Evolutionary conservation across 805 yeast genomes (phyloP), one percentile per base, ranked within the genome.

Genomic region (Starmera dryadoides): DNA sequence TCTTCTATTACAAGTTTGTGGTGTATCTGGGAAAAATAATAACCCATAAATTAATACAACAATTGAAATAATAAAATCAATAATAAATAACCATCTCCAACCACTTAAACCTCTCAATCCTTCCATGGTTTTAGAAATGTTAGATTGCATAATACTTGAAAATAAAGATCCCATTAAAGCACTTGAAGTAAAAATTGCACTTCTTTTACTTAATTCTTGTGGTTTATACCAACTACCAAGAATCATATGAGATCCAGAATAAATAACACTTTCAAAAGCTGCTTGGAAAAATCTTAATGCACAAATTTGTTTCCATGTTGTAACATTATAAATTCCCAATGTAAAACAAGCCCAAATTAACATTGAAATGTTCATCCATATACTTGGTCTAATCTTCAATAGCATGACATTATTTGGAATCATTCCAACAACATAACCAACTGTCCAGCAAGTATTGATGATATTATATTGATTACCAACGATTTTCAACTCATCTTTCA

Each of bases 211-310:
- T 37, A 65, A 45, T 38, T 64, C 69, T 30, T 62, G 66, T 5
- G 55, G 44, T 37, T 69, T 73, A 42, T 69, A 75, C 77, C 79
- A 77, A 14, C 69, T 58, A 6, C 79, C 79, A 36, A 77, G 47
- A 33, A 77, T 66, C 40, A 73, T 59, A 52, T 77, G 82, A 23
- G 75, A 66, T 4, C 80, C 81, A 2, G 68, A 54, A 45, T 69
- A 78, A 0, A 82, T 74, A 33, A 76, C 69, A 33, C 78, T 66
- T 53, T 80, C 86, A 49, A 77, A 76, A 9, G 74, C 49, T 5
- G 79, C 86, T 45, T 73, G 75, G 48, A 80, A 73, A 48, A 80
- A 79, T 38, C 86, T 61, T 17, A 79, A 63, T 1, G 62, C 81
- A 56, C 77, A 73, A 30, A 79, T 62, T 42, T 75, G 81, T 37